Base-by-base conservation (phyloP, 2,329 filamentous ascomycete species). In the Sporothrix curviconia region DNA sequence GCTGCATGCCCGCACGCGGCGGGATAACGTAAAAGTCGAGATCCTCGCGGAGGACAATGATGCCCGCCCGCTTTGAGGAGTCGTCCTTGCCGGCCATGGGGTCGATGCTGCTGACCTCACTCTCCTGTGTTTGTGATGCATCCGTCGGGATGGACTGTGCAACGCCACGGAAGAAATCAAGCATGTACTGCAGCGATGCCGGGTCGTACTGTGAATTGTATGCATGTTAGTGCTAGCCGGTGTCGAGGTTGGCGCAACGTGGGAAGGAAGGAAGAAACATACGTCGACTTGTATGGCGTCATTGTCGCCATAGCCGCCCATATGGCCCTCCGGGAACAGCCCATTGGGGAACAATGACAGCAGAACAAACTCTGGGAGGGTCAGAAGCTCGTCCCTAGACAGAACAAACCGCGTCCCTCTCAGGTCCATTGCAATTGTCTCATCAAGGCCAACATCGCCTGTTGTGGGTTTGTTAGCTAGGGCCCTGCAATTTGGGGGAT, bases 141-240 rank as follows among this genome's bases (percentile, higher is more conserved):
- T 89, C 84, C 42, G 83, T 81, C 9, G 90, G 90, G 64, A 99
- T 97, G n/a, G 92, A 94, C 73, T 96, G 91, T 55, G 94, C 94
- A 62, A 99, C 92, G 64, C 86, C 86, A 63, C 94, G 88, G 78
- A 99, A 99, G 74, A 99, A 99, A 67, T 96, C 92, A 63, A 99
- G 83, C 94, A 99, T 99, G 76, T 97, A 99, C 74, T 97, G 91
- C 56, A 99, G 83, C 49, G 92, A 97, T 55, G 86, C 86, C 24
- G 94, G 92, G 72, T 99, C 94, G 76, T 97, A 99, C 94, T 99
- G 76, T 30, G n/a, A n/a, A n/a, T n/a, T n/a, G n/a, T n/a, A n/a
- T n/a, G n/a, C n/a, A n/a, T n/a, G n/a, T n/a, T n/a, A n/a, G n/a
- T n/a, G n/a, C n/a, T n/a, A n/a, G n/a, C n/a, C n/a, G n/a, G n/a